These are phyloP conservation scores for Lithospermum erythrorhizon DNA, from an alignment of 257 asterid genomes.

Conservation along the genomic window DNA sequence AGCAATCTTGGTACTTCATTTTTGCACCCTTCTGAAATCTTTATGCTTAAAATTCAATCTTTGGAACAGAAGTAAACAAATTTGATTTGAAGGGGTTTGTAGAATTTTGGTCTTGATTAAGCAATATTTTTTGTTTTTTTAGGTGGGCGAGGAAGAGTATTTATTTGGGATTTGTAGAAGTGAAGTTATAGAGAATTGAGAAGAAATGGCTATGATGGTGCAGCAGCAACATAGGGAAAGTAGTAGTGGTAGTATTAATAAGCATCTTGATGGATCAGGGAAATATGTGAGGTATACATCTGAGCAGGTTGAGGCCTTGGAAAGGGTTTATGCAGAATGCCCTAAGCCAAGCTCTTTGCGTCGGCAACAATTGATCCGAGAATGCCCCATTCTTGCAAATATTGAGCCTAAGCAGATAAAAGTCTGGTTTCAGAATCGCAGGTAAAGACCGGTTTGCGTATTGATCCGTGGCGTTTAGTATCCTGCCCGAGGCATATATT, in stretches of 20 bases:
- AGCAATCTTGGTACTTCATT: too few species aligned
- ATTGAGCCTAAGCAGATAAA: conserved; percentile 91
- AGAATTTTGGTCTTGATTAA: conserved; percentile 12
- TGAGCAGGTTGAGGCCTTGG: conserved; percentile 93
- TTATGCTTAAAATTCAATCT: not conserved
- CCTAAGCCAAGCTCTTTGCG: conserved; percentile 88
- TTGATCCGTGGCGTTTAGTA: too few species aligned
- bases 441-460: conserved; percentile 37
- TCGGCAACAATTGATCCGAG: conserved; percentile 82
- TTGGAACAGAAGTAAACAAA: not conserved
- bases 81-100: conserved; percentile 11
- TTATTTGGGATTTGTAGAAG: not conserved
- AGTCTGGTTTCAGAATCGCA: conserved; percentile 94
- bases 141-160: not conserved
- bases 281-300: conserved; percentile 83
- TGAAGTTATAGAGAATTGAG: not conserved
- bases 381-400: conserved; percentile 69
- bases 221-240: conserved; percentile 77
- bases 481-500: too few species aligned
- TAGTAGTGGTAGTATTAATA: conserved; percentile 69
- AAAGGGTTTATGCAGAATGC: conserved; percentile 81
- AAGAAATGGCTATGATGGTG: conserved; percentile 82
- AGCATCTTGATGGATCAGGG: conserved; percentile 61
- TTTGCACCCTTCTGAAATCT: too few species aligned
- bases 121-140: not conserved